phyloP scores from a whole-genome alignment of 805 yeast genomes.

The Candida loeiensis region DNA sequence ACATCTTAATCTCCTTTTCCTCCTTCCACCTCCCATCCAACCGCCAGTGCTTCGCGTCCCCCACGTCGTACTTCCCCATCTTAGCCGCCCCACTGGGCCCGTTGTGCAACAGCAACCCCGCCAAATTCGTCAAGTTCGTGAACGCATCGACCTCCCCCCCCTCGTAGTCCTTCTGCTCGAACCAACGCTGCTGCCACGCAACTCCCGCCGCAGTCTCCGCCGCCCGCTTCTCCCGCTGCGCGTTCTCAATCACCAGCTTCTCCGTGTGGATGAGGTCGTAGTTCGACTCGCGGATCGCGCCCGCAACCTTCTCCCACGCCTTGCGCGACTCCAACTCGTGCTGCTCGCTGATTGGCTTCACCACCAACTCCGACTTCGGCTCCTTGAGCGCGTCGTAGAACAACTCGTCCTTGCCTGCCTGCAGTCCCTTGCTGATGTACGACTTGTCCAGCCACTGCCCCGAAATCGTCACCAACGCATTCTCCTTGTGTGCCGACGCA shows the following conservation, averaged over 20 bases:
- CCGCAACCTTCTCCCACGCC: constrained; percentile 90
- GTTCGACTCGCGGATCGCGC: constrained; percentile 73
- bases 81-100: constrained; percentile 63
- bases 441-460: constrained; percentile 94
- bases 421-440: constrained; percentile 54
- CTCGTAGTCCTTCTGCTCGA: constrained; percentile 42
- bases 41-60: constrained; percentile 67
- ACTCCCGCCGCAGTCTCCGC: constrained; percentile 61
- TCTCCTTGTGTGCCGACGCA: constrained; percentile 49
- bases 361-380: constrained; percentile 54
- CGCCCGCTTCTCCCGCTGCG: constrained; percentile 78
- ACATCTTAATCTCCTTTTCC: constrained; percentile 56
- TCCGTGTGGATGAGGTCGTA: constrained; percentile 70
- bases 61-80: constrained; percentile 53
- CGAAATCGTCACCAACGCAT: constrained; percentile 70
- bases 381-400: constrained; percentile 61
- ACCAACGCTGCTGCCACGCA: constrained; percentile 83
- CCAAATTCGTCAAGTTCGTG: constrained; percentile 38
- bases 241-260: constrained; percentile 76
- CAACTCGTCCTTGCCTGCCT: constrained; percentile 44
- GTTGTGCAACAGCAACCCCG: constrained; percentile 57
- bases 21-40: constrained; percentile 51
- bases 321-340: constrained; percentile 75
- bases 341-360: constrained; percentile 82
- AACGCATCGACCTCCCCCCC: constrained; percentile 26